A percentile compares a stretch with the other conserved stretches of the same genome.
These are phyloP conservation scores for Limnanthes douglasii DNA, from an alignment of 345 rosid species.

Conservation along the genomic window DNA sequence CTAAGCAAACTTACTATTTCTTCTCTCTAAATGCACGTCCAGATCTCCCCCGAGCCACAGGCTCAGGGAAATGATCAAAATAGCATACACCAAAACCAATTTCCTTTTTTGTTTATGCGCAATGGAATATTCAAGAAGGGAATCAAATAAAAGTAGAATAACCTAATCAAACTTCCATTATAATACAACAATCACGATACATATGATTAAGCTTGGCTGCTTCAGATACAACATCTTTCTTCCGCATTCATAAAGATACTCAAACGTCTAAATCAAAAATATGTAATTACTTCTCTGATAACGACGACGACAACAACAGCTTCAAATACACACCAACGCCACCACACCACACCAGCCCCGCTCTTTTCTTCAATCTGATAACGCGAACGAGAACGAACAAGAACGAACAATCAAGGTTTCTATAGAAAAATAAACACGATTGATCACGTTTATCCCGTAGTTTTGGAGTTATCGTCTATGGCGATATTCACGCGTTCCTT, in stretches of 20 bases:
- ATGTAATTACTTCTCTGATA: not conserved
- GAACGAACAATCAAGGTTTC: not conserved
- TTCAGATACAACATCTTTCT: conserved; percentile 54
- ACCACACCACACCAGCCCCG: not conserved
- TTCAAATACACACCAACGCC: too few relatives aligned
- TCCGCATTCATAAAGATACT: not conserved
- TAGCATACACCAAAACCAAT: conserved; percentile 44
- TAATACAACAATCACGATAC: conserved; percentile 13
- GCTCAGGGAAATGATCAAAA: conserved; percentile 49
- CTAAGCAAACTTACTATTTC: not conserved
- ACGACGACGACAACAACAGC: conserved; percentile 4
- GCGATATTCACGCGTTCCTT: too few relatives aligned
- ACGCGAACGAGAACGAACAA: not conserved
- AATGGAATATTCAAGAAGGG: not conserved
- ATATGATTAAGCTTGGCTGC: conserved; percentile 51
- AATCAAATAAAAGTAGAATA: not conserved
- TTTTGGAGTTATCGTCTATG: too few relatives aligned
- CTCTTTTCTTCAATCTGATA: not conserved
- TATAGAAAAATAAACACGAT: too few relatives aligned
- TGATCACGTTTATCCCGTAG: too few relatives aligned
- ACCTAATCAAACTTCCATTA: conserved; percentile 1
- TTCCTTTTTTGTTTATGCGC: too few relatives aligned
- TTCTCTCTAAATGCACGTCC: conserved; percentile 5
- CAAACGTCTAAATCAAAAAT: not conserved
- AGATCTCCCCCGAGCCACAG: conserved; percentile 59